Percentiles rank a stretch among this genome's conserved stretches.
Conservation (phyloP, 768 basidiomycete genomes). For the Termitomyces sp. region DNA sequence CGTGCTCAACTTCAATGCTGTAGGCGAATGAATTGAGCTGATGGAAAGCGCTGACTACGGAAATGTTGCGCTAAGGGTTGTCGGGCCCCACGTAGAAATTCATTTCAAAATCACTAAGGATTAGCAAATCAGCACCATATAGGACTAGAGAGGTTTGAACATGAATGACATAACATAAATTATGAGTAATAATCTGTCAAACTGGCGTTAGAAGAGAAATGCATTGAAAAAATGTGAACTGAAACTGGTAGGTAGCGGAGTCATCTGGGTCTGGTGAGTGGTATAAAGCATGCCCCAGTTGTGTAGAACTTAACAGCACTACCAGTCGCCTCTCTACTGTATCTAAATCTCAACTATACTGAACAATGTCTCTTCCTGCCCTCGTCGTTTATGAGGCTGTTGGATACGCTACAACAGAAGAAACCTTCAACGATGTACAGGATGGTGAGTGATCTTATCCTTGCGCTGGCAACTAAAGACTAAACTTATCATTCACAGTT, state of each 20-base stretch:
- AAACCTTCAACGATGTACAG: not conserved
- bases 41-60: not conserved
- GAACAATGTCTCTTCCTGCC: not conserved
- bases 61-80: not conserved
- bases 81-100: not conserved
- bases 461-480: too few species aligned
- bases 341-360: not conserved
- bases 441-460: not conserved
- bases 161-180: not conserved
- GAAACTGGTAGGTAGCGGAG: not conserved
- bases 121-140: not conserved
- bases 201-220: not conserved
- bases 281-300: not conserved
- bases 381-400: not conserved
- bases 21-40: not conserved
- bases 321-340: not conserved
- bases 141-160: not conserved
- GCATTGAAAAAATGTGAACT: not conserved
- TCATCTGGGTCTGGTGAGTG: not conserved
- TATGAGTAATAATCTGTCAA: not conserved
- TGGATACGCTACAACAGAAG: not conserved
- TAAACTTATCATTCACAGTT: not conserved
- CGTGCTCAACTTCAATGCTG: not conserved
- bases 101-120: not conserved
- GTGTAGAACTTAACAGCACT: not conserved